Evolutionary conservation across 2,329 filamentous ascomycete genomes (phyloP).

Genomic region (Colletotrichum spinosum): DNA sequence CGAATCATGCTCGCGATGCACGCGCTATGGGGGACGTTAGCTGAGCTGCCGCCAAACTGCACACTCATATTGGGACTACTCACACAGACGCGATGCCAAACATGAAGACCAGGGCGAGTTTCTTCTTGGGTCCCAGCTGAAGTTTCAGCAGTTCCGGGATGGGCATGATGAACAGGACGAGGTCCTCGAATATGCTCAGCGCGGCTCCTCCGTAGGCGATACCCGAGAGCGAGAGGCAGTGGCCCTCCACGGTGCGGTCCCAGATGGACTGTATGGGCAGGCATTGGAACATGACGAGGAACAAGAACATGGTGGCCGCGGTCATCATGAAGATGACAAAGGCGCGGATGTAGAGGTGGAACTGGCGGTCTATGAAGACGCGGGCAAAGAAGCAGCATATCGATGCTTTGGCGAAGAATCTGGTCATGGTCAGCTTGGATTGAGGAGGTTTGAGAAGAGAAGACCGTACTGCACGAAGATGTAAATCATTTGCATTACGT

Average conservation of each 20-base stretch:
- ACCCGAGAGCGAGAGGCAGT: slow-evolving; percentile 24
- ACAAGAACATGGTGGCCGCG: slow-evolving; percentile 34
- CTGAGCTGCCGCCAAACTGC: not conserved
- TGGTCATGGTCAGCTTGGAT: not conserved
- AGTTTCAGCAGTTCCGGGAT: slow-evolving; percentile 36
- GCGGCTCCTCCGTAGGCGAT: slow-evolving; percentile 30
- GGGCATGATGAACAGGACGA: slow-evolving; percentile 35
- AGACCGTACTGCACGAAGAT: slow-evolving; percentile 36
- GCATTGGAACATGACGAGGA: slow-evolving; percentile 40
- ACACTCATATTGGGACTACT: not conserved
- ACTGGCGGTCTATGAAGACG: slow-evolving; percentile 36
- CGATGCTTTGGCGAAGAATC: slow-evolving; percentile 40
- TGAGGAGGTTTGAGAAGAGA: fast-evolving
- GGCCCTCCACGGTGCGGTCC: slow-evolving; percentile 25
- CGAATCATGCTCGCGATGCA: slow-evolving; percentile 39
- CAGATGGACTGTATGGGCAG: slow-evolving; percentile 36
- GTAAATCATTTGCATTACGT: slow-evolving; percentile 41
- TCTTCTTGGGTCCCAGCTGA: slow-evolving; percentile 25
- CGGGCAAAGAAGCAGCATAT: slow-evolving; percentile 41
- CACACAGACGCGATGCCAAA: slow-evolving; percentile 38
- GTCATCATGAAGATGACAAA: slow-evolving; percentile 26
- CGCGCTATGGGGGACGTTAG: slow-evolving; percentile 17
- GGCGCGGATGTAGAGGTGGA: slow-evolving; percentile 16
- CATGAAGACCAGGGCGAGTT: slow-evolving; percentile 31
- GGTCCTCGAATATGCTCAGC: slow-evolving; percentile 37